Evolutionary conservation across 208 protist genomes (phyloP).

Genomic region (Crithidia brevicula): DNA sequence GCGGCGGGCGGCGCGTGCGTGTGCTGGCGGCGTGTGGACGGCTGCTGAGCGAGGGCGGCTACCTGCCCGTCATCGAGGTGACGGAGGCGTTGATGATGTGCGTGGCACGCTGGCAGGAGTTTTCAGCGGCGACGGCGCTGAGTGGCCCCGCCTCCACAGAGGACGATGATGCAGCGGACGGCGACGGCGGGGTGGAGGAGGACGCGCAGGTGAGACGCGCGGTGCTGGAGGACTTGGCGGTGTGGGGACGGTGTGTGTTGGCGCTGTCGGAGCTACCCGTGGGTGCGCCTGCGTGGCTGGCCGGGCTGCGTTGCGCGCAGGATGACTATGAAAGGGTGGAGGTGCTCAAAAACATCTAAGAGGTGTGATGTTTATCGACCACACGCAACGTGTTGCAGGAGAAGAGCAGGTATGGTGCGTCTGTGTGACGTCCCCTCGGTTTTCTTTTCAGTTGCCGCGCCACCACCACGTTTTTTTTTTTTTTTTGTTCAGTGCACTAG

Average conservation of each 20-base stretch:
- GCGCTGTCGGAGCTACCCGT: slow-evolving; percentile 13
- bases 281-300: slow-evolving; percentile 36
- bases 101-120: slow-evolving; percentile 37
- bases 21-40: slow-evolving; percentile 38
- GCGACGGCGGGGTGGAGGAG: neutral
- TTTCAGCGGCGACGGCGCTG: slow-evolving; percentile 24
- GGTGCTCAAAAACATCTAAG: slow-evolving; percentile 38
- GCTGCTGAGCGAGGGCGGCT: slow-evolving; percentile 24
- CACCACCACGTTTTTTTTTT: neutral
- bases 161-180: neutral
- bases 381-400: no score
- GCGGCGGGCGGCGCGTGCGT: slow-evolving; percentile 29
- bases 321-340: slow-evolving; percentile 63
- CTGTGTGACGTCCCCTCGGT: neutral
- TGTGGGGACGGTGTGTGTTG: slow-evolving; percentile 34
- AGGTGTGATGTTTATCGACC: neutral
- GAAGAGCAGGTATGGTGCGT: no score
- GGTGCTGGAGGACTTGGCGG: slow-evolving; percentile 44
- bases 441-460: neutral
- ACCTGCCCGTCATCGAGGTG: slow-evolving; percentile 12
- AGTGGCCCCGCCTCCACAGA: neutral
- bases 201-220: slow-evolving; percentile 15
- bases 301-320: slow-evolving; percentile 29
- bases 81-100: slow-evolving; percentile 30
- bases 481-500: no score